Percentiles rank a stretch among this genome's conserved stretches.
Evolutionary conservation across 2,329 filamentous ascomycete genomes (phyloP).

Genomic region (Zasmidium cellare): DNA sequence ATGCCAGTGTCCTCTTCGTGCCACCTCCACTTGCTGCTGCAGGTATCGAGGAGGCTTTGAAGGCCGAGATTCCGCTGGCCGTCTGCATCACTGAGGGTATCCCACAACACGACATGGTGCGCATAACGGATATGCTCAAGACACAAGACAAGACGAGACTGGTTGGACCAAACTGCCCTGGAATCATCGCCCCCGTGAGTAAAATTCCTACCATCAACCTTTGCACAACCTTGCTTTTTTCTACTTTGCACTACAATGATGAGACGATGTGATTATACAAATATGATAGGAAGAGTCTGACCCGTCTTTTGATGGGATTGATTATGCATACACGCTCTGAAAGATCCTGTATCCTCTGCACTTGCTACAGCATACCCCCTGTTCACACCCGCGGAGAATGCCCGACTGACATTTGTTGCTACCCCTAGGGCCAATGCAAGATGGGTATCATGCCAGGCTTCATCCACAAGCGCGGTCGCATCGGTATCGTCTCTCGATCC

Average conservation of each 20-base stretch:
- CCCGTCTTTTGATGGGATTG: constrained; percentile 30
- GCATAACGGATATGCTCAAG: constrained; percentile 97
- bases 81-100: constrained; percentile 99
- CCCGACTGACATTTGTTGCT: constrained; percentile 9
- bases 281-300: constrained; percentile 42
- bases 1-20: constrained; percentile 92
- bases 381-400: not conserved
- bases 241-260: constrained; percentile 17
- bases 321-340: constrained; percentile 27
- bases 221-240: constrained; percentile 1
- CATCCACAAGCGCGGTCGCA: constrained; percentile 99
- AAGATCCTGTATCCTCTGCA: constrained; percentile 15
- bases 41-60: constrained; percentile 94
- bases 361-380: not conserved
- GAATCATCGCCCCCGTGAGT: constrained; percentile 79
- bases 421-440: constrained; percentile 85
- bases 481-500: constrained; percentile 97
- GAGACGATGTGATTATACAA: constrained; percentile 29
- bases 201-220: constrained; percentile 5
- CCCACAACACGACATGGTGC: constrained; percentile 98
- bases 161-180: constrained; percentile 96
- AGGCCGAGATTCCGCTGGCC: constrained; percentile 88
- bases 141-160: constrained; percentile 95
- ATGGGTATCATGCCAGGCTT: constrained; percentile 99
- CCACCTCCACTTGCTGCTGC: constrained; percentile 91